Percentiles rank a stretch among this genome's conserved stretches.
Conservation (phyloP, 1,284 basidiomycete species). For the Peniophora sp. region DNA sequence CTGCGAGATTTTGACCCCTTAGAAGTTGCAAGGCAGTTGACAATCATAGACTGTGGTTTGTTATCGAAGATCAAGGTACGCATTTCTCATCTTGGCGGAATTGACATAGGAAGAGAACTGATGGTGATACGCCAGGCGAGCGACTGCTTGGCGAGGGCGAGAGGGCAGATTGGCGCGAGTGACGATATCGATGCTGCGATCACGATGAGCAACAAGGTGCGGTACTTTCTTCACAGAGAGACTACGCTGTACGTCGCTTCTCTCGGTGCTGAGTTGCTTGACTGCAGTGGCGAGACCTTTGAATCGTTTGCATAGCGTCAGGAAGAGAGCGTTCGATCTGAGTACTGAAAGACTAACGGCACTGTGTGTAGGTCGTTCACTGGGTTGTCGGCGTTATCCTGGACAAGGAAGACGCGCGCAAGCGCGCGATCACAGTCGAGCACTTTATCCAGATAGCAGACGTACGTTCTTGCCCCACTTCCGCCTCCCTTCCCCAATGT, state of each 20-base stretch:
- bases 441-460: conserved; percentile 93
- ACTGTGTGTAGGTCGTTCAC: conserved; percentile 83
- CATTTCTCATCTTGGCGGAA: conserved; percentile 76
- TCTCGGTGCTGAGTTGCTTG: too few species aligned
- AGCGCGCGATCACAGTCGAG: conserved; percentile 79
- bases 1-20: conserved; percentile 85
- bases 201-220: conserved; percentile 85
- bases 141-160: too few species aligned
- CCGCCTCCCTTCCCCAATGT: neutral
- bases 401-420: conserved; percentile 78
- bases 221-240: too few species aligned
- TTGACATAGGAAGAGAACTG: conserved; percentile 33
- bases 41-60: conserved; percentile 84
- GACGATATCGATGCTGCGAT: conserved; percentile 89
- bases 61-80: conserved; percentile 89
- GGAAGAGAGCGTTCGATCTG: too few species aligned
- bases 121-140: too few species aligned
- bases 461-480: conserved; percentile 59
- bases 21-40: conserved; percentile 91
- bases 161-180: conserved; percentile 57
- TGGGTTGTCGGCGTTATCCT: conserved; percentile 94
- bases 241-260: too few species aligned
- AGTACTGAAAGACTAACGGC: too few species aligned
- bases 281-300: too few species aligned
- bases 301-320: too few species aligned